Evolutionary conservation across 2,329 filamentous ascomycete species (phyloP), one percentile per base, ranked within the genome.

Genomic region (Neospermospora avenae): DNA sequence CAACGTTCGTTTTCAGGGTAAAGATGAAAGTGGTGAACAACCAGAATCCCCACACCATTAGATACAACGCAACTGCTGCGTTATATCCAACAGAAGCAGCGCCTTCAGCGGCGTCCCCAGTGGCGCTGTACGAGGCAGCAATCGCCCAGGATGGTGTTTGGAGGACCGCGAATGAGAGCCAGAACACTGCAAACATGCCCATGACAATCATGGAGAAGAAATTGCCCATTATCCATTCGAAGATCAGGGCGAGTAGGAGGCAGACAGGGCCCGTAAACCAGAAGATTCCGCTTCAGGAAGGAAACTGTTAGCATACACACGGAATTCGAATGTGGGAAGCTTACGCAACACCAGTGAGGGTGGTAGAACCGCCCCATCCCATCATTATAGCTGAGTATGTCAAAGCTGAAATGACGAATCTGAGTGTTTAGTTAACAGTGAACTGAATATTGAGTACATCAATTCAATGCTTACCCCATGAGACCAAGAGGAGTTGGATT

Each of bases 201-300:
- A 79, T 79, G 0, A 80, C 77, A 74, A 81, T 79, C 79, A 82
- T 82, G 2, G 76, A 72, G 63, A 79, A 78, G 74, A 80, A 80
- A 65, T 80, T 80, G 5, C 76, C 77, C 75, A 79, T 78, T 48
- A 82, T 76, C 79, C 79, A 82, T 63, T 82, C 78, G 63, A 81
- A 81, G 6, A 82, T 76, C 58, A 78, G 77, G 31, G 76, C 72
- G 35, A 80, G 74, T 14, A 76, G 67, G 6, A 81, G 72, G 48
- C 82, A 75, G 13, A 81, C 67, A 1, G 79, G 80, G 0, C 80
- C 80, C 1, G 66, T 68, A 45, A 68, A 68, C 53, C 49, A 67
- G 51, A 68, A 68, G 7, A 68, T 67, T 1, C 66, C 66, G 11
- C 66, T 68, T 31, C 53, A 41, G 57, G 28, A 4, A 20, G 7